A percentile compares a stretch with the other conserved stretches of the same genome.
phyloP scores from a whole-genome alignment of 352 stramenopile genomes.

The Thalassiosira pacifica region DNA sequence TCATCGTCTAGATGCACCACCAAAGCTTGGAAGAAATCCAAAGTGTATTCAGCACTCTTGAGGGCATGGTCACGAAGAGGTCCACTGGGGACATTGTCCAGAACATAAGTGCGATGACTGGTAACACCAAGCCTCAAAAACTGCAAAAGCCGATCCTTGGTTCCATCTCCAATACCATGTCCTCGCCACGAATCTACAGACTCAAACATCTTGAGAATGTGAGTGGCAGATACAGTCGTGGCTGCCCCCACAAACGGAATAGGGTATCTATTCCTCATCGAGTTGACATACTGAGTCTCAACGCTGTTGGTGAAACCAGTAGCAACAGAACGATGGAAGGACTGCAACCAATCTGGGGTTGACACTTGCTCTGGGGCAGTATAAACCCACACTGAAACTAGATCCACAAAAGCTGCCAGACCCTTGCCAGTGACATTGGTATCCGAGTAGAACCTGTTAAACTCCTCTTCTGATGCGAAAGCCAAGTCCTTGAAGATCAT shows the following conservation, averaged over 20 bases:
- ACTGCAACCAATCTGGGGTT: background rate
- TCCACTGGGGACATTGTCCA: background rate
- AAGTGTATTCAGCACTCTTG: background rate
- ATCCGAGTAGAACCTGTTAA: background rate
- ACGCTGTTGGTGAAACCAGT: background rate
- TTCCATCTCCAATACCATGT: background rate
- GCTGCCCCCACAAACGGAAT: background rate
- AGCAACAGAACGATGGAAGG: background rate
- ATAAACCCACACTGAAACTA: background rate
- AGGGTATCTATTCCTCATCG: background rate
- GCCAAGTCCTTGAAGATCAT: background rate
- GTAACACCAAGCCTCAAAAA: background rate
- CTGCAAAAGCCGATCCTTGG: background rate
- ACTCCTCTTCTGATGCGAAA: background rate
- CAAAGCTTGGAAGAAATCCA: background rate
- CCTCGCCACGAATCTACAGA: background rate
- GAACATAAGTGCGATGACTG: background rate
- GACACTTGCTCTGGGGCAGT: background rate
- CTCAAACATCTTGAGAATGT: constrained; percentile 2
- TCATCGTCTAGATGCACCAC: constrained; percentile 7
- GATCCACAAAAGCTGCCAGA: background rate
- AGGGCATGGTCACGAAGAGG: background rate
- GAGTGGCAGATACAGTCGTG: background rate
- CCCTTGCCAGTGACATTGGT: background rate
- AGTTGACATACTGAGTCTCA: background rate